These are phyloP conservation scores for Sanghuangporus baumii DNA, from an alignment of 1,284 basidiomycete genomes.

Conservation along the genomic window DNA sequence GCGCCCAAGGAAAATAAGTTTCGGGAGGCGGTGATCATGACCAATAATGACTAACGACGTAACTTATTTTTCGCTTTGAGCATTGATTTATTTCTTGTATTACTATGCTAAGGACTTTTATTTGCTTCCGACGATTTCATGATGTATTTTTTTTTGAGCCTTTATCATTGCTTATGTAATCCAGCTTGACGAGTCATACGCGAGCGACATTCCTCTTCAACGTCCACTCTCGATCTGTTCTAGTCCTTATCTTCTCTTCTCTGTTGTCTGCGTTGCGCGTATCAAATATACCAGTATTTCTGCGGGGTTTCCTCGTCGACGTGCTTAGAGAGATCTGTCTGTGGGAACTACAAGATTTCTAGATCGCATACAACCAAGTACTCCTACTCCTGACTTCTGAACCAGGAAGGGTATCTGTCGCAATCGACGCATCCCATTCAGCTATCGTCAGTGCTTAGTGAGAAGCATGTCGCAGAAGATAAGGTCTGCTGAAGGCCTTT, in stretches of 20 bases:
- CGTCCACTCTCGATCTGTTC: not conserved
- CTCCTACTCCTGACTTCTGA: not conserved
- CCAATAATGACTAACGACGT: not conserved
- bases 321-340: not conserved
- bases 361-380: not conserved
- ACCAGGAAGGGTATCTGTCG: not conserved
- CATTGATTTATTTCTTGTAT: not conserved
- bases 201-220: not conserved
- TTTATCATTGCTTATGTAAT: not conserved
- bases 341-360: not conserved
- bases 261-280: not conserved
- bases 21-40: constrained; percentile 15
- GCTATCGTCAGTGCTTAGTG: not conserved
- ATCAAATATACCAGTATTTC: not conserved
- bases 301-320: not conserved
- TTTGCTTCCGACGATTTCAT: not conserved
- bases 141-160: not conserved
- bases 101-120: not conserved
- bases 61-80: not conserved
- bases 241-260: not conserved
- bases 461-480: constrained; percentile 59
- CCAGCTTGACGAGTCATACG: too few species aligned
- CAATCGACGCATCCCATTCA: not conserved
- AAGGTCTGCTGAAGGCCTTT: constrained; percentile 52
- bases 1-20: constrained; percentile 13